These are phyloP conservation scores for Cephalotrichum gorgonifer DNA, from an alignment of 2,329 filamentous ascomycete species.

Conservation along the genomic window DNA sequence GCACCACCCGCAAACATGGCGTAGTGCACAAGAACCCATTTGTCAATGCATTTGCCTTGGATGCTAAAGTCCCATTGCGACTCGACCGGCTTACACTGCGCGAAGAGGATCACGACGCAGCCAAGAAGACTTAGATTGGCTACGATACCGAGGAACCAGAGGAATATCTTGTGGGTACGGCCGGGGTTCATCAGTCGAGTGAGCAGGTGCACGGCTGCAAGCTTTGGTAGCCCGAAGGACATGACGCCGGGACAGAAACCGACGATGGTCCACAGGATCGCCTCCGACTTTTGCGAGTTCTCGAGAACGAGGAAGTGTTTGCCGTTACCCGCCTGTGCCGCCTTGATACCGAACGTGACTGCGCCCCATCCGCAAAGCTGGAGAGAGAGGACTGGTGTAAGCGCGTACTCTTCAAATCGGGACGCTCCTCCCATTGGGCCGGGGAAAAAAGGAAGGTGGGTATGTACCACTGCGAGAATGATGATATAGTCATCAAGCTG, in stretches of 20 bases:
- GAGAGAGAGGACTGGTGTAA: neutral
- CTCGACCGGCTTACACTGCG: conserved; percentile 13
- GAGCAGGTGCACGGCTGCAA: conserved; percentile 16
- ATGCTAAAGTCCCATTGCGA: conserved; percentile 14
- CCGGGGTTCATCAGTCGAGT: conserved; percentile 15
- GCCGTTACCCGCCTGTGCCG: conserved; percentile 12
- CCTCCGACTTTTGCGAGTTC: conserved; percentile 6
- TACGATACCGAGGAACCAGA: conserved; percentile 13
- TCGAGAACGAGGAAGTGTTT: conserved; percentile 10
- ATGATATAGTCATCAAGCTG: conserved; percentile 11
- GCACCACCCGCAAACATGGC: conserved; percentile 1
- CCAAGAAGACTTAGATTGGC: conserved; percentile 10
- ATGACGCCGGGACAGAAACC: conserved; percentile 17
- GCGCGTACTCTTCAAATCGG: neutral
- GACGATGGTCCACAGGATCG: conserved; percentile 13
- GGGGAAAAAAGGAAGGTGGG: neutral
- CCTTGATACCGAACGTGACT: conserved; percentile 9
- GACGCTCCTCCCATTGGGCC: neutral
- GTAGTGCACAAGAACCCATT: conserved; percentile 8
- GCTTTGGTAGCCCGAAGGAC: conserved; percentile 17
- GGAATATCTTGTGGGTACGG: conserved; percentile 9
- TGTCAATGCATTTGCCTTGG: conserved; percentile 10
- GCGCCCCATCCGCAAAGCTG: conserved; percentile 10
- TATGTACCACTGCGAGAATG: conserved; percentile 5
- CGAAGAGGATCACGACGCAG: conserved; percentile 12